Evolutionary conservation across 2,329 filamentous ascomycete species (phyloP), one percentile per base, ranked within the genome.

Genomic region (Phaeoacremonium minimum): DNA sequence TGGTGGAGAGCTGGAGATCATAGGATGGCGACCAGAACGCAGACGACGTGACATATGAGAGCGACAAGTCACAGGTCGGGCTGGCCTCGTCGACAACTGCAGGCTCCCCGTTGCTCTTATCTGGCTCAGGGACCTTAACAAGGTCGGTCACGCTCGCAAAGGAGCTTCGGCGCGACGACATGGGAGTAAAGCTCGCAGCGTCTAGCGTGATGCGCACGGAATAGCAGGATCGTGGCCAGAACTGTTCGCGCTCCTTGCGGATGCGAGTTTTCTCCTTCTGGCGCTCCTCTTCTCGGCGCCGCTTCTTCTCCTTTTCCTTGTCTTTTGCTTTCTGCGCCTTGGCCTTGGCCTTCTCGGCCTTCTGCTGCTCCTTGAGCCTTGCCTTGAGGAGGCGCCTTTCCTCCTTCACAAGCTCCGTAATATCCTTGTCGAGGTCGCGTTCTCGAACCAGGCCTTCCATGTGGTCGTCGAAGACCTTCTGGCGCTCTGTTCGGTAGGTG

Each of bases 11-110:
- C 35, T 69, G 69, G 28, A 83, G 56, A 46, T 84, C 77, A 51
- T 84, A 84, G 37, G 67, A 73, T 3, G 80, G 76, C 1, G 61
- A 58, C 79, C 80, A 84, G 42, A 61, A 74, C 1, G 77, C 77
- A 2, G 67, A 65, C 7, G 64, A 61, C 0, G 79, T 79, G 22
- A 81, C 69, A 48, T 83, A 83, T 1, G 71, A 75, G n/a, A 83
- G 48, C 4, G 69, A 62, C 6, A 83, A 53, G 35, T 70, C 61
- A 49, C 69, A 73, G 6, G 30, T 56, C 31, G 38, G 35, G 7
- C 30, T 28, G 8, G 34, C 34, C 11, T 42, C 46, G 16, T 46
- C 35, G 15, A 39, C 57, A 41, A 68, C 47, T 42, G 57, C 58
- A 44, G 71, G 62, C 4, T 57, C 56, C 60, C 65, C 74, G 13